These are phyloP conservation scores for Penium margaritaceum DNA, from an alignment of 139 green algal genomes.

Conservation along the genomic window DNA sequence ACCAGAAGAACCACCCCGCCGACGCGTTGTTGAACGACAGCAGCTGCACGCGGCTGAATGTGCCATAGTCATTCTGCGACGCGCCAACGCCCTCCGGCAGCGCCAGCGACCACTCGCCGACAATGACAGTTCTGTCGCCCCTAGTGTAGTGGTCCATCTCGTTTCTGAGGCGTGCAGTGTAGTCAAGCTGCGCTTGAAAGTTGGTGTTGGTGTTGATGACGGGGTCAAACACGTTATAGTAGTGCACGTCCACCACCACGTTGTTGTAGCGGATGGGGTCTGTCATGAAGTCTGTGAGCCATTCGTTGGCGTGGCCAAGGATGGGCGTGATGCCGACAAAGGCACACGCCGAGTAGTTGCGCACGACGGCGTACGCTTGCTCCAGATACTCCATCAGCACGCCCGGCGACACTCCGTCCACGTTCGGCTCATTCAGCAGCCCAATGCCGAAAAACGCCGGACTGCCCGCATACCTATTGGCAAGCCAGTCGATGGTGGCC, in stretches of 20 bases:
- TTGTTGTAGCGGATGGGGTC: conserved; percentile 11
- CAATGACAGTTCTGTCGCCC: background rate
- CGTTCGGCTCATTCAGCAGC: conserved; percentile 26
- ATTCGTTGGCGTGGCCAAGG: conserved; percentile 4
- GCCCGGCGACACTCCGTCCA: background rate
- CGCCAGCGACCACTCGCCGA: conserved; percentile 30
- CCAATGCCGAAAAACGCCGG: conserved; percentile 7
- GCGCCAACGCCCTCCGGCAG: conserved; percentile 6
- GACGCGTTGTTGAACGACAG: conserved; percentile 14
- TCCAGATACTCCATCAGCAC: conserved; percentile 12
- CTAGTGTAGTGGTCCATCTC: no score
- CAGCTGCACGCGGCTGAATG: conserved; percentile 17
- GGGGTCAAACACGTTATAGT: conserved; percentile 27
- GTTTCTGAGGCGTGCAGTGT: no score
- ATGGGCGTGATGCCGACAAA: conserved; percentile 12
- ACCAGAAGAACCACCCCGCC: conserved; percentile 32
- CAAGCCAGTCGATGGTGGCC: conserved; percentile 17
- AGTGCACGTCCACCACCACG: conserved; percentile 32
- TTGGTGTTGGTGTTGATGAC: conserved; percentile 9
- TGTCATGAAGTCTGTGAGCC: conserved; percentile 22
- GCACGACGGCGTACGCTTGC: conserved; percentile 12
- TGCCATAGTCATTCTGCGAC: background rate
- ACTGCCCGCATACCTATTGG: conserved; percentile 23
- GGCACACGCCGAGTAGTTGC: conserved; percentile 18
- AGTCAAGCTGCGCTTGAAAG: conserved; percentile 3